Evolutionary conservation across 768 basidiomycete species (phyloP).

Genomic region (Termitomyces eurrhizus): DNA sequence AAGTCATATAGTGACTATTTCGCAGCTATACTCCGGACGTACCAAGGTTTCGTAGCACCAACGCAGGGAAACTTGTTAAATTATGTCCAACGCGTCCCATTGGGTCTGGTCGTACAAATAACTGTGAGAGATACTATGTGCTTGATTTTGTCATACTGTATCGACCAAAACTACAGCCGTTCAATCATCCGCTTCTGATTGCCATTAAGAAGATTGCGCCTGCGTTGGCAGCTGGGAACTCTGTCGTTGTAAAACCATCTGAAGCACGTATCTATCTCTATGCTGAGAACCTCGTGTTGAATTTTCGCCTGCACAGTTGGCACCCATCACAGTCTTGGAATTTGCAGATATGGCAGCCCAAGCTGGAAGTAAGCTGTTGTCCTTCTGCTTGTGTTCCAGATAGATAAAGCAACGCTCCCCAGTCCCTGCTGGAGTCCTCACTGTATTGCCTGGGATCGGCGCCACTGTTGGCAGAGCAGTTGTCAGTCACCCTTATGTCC

Average conservation of each 20-base stretch:
- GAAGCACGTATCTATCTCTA: constrained; percentile 40
- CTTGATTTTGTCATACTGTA: not conserved
- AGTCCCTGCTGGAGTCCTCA: constrained; percentile 79
- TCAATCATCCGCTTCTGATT: constrained; percentile 88
- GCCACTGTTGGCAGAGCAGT: constrained; percentile 59
- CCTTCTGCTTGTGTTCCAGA: not conserved
- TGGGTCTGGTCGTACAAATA: constrained; percentile 88
- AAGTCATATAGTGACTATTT: constrained; percentile 60
- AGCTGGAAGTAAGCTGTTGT: constrained; percentile 52
- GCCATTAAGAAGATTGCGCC: constrained; percentile 87
- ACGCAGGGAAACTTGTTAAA: constrained; percentile 79
- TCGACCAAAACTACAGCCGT: constrained; percentile 47
- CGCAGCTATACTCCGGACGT: constrained; percentile 68
- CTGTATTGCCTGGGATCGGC: constrained; percentile 73
- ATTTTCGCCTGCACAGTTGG: constrained; percentile 34
- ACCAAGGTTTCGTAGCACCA: constrained; percentile 66
- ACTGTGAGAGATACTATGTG: constrained; percentile 45
- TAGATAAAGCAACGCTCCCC: not conserved
- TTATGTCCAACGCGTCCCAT: constrained; percentile 72
- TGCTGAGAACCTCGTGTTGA: not conserved
- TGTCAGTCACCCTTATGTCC: constrained; percentile 59
- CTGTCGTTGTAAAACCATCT: constrained; percentile 79
- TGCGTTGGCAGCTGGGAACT: constrained; percentile 81
- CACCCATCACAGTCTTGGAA: constrained; percentile 77
- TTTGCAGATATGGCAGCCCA: constrained; percentile 61